These are phyloP conservation scores for Leishmania mexicana DNA, from an alignment of 208 protist genomes.

Conservation along the genomic window DNA sequence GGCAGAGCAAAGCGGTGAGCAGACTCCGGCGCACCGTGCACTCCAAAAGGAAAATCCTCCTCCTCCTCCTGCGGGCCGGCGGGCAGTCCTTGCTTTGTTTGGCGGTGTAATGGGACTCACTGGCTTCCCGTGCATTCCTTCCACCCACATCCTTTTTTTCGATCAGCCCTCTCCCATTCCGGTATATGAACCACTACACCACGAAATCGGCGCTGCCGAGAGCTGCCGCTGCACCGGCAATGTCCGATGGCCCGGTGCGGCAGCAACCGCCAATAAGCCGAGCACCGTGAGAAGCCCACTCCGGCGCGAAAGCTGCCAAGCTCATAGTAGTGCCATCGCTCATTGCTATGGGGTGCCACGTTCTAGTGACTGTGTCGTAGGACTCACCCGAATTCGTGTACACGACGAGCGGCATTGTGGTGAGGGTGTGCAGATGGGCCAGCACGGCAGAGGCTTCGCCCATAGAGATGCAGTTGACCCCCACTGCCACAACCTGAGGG, in stretches of 20 bases:
- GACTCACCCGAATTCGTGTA: slow-evolving; percentile 67
- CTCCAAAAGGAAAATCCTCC: not conserved
- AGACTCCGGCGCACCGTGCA: not conserved
- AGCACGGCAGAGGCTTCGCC: slow-evolving; percentile 23
- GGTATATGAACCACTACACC: not conserved
- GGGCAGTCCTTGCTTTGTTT: not conserved
- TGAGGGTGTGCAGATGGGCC: slow-evolving; percentile 30
- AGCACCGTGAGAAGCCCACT: slow-evolving; percentile 35
- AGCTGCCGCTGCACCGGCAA: slow-evolving; percentile 11
- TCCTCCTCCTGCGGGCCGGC: not conserved
- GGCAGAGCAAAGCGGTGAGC: not conserved
- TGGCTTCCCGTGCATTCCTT: not conserved
- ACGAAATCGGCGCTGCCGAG: slow-evolving; percentile 5
- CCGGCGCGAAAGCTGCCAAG: slow-evolving; percentile 19
- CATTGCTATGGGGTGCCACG: slow-evolving; percentile 22
- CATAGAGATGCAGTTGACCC: slow-evolving; percentile 67
- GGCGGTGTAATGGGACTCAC: not conserved
- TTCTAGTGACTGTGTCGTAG: slow-evolving; percentile 44
- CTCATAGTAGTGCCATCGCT: slow-evolving; percentile 8
- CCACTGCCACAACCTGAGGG: slow-evolving; percentile 43
- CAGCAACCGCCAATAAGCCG: slow-evolving; percentile 65
- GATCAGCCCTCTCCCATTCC: not conserved
- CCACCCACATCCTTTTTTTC: not conserved
- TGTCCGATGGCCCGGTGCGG: slow-evolving; percentile 31
- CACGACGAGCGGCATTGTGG: slow-evolving; percentile 55